Evolutionary conservation across 805 yeast genomes (phyloP), one percentile per base, ranked within the genome.

Genomic region (Candida railenensis): DNA sequence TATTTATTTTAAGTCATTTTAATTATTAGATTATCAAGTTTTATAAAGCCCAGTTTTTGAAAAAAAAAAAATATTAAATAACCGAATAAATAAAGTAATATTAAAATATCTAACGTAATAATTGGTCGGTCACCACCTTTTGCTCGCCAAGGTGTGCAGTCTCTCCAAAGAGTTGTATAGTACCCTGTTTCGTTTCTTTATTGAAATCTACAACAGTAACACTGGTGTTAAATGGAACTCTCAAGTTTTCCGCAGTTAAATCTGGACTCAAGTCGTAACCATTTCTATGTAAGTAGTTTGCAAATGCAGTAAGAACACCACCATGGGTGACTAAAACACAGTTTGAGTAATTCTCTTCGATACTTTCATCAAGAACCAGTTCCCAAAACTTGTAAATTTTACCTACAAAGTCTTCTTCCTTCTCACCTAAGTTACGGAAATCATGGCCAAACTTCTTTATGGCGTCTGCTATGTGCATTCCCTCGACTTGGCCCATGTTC

Each of bases 251-350:
- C 3, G 65, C 65, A 1, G 65, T 58, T 43, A 79, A 63, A 1
- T 66, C 68, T 3, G 66, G 62, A 3, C 63, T 65, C 43, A 80
- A 68, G 2, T 50, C 50, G 52, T 69, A 80, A 11, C 61, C 56
- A 22, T 57, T 54, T 3, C 62, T 55, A 42, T 80, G 65, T 37
- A 85, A 65, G 59, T 82, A 72, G 49, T 77, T 76, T 34, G 80
- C 59, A 33, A 83, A 73, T 22, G 81, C 77, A 40, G 88, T 77
- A 15, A 89, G 82, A 1, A 86, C 85, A 7, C 96, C 96, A 18
- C 96, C 96, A 61, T 89, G 96, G 12, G 89, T 80, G 47, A 89
- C 80, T 18, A 87, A 48, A 12, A 83, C 68, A 2, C 85, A 74
- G 54, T 86, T 87, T 42, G 63, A 65, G 46, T 64, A 58, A 20